Evolutionary conservation across 2,329 filamentous ascomycete genomes (phyloP).

Genomic region (Aspergillus ibericus): DNA sequence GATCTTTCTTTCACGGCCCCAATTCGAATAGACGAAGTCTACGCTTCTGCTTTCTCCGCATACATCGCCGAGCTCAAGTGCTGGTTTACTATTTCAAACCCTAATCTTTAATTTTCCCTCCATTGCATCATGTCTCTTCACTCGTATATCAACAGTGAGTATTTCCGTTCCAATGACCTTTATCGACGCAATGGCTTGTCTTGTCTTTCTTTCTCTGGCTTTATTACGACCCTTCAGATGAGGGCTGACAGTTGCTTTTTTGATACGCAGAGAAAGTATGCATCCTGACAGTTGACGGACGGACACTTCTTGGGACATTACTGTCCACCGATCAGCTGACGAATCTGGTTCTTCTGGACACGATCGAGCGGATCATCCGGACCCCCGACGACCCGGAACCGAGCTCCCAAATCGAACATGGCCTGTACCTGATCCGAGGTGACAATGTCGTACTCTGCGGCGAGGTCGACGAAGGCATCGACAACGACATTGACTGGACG

Average conservation of each 20-base stretch:
- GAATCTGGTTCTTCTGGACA: constrained; percentile 82
- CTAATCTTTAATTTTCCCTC: background rate
- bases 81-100: background rate
- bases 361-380: constrained; percentile 87
- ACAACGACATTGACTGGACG: constrained; percentile 87
- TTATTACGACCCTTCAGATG: background rate
- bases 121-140: constrained; percentile 52
- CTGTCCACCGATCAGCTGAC: constrained; percentile 87
- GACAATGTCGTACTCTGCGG: constrained; percentile 93
- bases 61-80: background rate
- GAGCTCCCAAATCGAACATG: constrained; percentile 77
- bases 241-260: constrained; percentile 11
- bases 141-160: constrained; percentile 55
- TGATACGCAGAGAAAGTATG: constrained; percentile 74
- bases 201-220: background rate
- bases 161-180: background rate
- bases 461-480: constrained; percentile 83
- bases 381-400: constrained; percentile 78
- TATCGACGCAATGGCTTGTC: background rate
- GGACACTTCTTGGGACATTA: constrained; percentile 79
- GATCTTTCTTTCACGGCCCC: background rate
- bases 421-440: constrained; percentile 86
- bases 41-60: background rate
- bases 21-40: too few relatives aligned
- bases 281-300: constrained; percentile 87